Evolutionary conservation across 164 flowering plant genomes (phyloP).

Genomic region (Sedum album): DNA sequence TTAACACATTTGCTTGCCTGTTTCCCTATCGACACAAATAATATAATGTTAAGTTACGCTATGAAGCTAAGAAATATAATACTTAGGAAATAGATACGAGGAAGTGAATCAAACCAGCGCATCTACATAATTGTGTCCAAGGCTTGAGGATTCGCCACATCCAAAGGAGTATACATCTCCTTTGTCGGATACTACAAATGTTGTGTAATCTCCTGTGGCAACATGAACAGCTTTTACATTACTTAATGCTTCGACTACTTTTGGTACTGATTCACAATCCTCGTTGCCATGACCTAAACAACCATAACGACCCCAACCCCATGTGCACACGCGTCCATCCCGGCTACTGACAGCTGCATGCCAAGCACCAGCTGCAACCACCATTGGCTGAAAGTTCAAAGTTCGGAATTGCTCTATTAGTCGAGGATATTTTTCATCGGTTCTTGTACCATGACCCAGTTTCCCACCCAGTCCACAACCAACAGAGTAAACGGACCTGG

Average conservation of each 20-base stretch:
- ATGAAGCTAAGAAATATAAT: background rate
- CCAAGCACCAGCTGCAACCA: constrained; percentile 99
- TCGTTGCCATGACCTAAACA: constrained; percentile 99
- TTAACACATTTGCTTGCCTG: constrained; percentile 61
- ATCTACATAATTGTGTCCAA: constrained; percentile 61
- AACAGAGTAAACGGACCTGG: constrained; percentile 96
- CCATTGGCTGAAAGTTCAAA: constrained; percentile 80
- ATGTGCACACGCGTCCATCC: constrained; percentile 96
- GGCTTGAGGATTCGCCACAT: constrained; percentile 92
- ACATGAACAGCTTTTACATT: constrained; percentile 84
- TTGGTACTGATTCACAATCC: constrained; percentile 84
- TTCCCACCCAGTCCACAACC: constrained; percentile 99
- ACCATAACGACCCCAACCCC: constrained; percentile 99
- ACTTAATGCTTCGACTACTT: constrained; percentile 75
- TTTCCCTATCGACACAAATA: constrained; percentile 15
- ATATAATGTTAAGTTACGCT: background rate
- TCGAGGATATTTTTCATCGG: constrained; percentile 80
- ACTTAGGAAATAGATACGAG: no score
- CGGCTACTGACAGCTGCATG: constrained; percentile 94
- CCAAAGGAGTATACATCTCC: constrained; percentile 98
- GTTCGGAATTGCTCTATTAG: constrained; percentile 72
- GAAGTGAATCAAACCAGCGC: constrained; percentile 11
- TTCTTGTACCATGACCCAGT: constrained; percentile 87
- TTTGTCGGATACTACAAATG: constrained; percentile 88
- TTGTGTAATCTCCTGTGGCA: constrained; percentile 98